A percentile compares a stretch with the other conserved stretches of the same genome.
These are phyloP conservation scores for Ceratocystis cubensis DNA, from an alignment of 2,329 filamentous ascomycete genomes.

Conservation along the genomic window DNA sequence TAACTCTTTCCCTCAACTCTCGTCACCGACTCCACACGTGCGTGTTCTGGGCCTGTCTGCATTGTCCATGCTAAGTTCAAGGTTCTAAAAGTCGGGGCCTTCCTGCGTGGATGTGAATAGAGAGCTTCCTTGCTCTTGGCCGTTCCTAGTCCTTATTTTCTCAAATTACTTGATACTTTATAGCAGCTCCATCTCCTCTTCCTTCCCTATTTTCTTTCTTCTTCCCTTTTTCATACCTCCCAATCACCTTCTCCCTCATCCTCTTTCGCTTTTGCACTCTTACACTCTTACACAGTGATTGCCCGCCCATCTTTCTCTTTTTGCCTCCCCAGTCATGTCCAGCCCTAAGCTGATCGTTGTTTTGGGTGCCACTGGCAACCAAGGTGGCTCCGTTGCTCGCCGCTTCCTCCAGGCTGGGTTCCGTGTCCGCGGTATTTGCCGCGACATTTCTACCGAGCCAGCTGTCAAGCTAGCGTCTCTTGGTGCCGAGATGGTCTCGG, in stretches of 20 bases:
- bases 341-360: slow-evolving; percentile 33
- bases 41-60: slow-evolving; percentile 1
- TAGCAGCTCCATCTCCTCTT: background rate
- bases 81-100: background rate
- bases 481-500: slow-evolving; percentile 35
- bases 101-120: background rate
- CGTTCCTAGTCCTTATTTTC: background rate
- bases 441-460: slow-evolving; percentile 32
- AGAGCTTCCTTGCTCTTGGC: background rate
- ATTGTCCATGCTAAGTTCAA: slow-evolving; percentile 3
- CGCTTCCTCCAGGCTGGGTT: slow-evolving; percentile 34
- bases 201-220: background rate
- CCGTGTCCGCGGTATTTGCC: slow-evolving; percentile 37
- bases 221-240: background rate
- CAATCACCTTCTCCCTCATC: background rate
- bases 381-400: slow-evolving; percentile 41
- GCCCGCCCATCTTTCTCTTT: background rate
- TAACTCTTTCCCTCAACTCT: background rate
- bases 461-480: slow-evolving; percentile 31
- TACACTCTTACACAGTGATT: background rate
- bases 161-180: background rate
- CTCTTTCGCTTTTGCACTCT: background rate
- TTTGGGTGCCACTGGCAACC: slow-evolving; percentile 38
- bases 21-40: background rate
- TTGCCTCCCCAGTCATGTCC: slow-evolving; percentile 14